These are phyloP conservation scores for Penicillium sp. DNA, from an alignment of 2,329 filamentous ascomycete species.

Conservation along the genomic window DNA sequence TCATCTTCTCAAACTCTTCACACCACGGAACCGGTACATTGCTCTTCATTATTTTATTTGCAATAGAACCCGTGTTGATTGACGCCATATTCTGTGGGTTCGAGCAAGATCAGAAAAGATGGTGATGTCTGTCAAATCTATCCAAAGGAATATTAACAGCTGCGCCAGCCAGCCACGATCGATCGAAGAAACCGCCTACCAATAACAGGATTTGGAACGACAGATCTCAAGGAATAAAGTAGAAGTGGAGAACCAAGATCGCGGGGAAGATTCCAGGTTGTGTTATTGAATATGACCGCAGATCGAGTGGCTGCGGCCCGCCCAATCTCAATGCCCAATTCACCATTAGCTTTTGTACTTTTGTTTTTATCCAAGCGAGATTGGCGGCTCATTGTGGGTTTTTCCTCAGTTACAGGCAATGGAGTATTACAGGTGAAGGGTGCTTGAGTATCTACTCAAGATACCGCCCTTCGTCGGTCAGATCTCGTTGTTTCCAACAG, in stretches of 20 bases:
- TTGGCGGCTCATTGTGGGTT: not conserved
- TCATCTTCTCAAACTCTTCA: constrained; percentile 3
- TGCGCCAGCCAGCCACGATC: not conserved
- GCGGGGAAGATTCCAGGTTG: not conserved
- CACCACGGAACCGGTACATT: constrained; percentile 1
- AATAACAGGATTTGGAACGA: not conserved
- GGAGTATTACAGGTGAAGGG: not conserved
- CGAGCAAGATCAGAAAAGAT: not conserved
- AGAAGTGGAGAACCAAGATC: not conserved
- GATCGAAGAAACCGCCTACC: not conserved
- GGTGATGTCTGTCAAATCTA: not conserved
- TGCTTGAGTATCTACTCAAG: not conserved
- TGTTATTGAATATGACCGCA: not conserved
- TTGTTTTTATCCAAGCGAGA: not conserved
- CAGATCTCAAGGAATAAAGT: not conserved
- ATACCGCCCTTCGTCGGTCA: not conserved
- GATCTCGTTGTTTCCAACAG: too few species aligned
- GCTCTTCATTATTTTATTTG: not conserved
- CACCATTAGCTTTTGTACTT: constrained; percentile 2
- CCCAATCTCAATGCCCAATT: constrained; percentile 1
- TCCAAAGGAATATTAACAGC: not conserved
- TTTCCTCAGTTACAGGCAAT: not conserved
- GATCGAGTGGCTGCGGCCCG: not conserved
- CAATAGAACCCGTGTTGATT: not conserved
- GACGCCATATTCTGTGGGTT: not conserved